Base-by-base conservation (phyloP, 2,329 filamentous ascomycete genomes). In the Lithohypha guttulata region DNA sequence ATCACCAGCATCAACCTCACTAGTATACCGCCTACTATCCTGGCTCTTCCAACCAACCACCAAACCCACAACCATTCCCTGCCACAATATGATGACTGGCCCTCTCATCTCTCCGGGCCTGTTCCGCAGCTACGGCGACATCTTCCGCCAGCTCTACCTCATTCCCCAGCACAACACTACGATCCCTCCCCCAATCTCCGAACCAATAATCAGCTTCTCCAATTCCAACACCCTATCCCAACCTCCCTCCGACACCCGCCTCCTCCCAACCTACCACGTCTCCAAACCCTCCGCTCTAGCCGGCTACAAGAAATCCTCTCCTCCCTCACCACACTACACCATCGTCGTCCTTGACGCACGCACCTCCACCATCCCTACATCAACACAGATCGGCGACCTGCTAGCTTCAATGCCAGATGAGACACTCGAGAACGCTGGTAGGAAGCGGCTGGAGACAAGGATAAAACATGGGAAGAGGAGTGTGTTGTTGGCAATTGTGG, bases 391-490 rank as follows among this genome's bases (percentile, higher is more conserved):
- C 10, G 65, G 74, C 13, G 69, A 71, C 2, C 65, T 98, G 25
- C 65, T 96, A 6, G 78, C 79, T 42, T 79, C 77, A 25, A 79
- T 81, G 4, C 85, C 86, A 0, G 75, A 78, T 45, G 72, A 80
- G 43, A 75, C 78, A 1, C 80, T 74, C 0, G 54, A 69, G 43
- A 55, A 57, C 31, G 47, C 68, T 43, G 31, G 68, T 60, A 56
- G 74, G 55, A 52, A 66, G 56, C 32, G 44, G 47, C 60, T 87
- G 48, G 91, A 93, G 55, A 74, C 79, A 53, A 77, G 83, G 43
- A 64, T 96, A 47, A 89, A 86, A 60, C 78, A 93, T 53, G 91
- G 86, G 2, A 78, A 81, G 57, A 74, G 84, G 48, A 91, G 84
- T 59, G 82, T 91, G 21, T 68, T 95, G 22, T 58, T 98, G 17